Evolutionary conservation across 768 basidiomycete species (phyloP), one percentile per base, ranked within the genome.

Genomic region (Suillus placidus): DNA sequence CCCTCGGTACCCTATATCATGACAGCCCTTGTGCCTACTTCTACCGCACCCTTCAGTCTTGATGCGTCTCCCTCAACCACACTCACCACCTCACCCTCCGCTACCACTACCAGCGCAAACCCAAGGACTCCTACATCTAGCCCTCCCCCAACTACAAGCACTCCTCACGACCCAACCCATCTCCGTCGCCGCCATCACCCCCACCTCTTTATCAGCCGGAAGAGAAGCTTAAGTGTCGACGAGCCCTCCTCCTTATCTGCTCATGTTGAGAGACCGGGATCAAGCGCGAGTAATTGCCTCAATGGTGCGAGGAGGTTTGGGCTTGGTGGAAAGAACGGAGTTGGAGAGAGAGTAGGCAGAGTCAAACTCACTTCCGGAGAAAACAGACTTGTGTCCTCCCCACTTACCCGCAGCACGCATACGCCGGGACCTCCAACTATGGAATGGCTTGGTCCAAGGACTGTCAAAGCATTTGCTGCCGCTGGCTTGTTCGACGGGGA

Each of bases 401-500:
- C 57, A 1, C 51, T 49, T 68, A 30, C 69, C 51, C 40, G 65
- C 65, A 16, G 40, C 63, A 45, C 70, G 71, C 26, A 45, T 66
- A 61, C 26, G 54, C 51, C 43, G 30, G 57, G 52, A 12, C 74
- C 75, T 37, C 72, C 76, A 16, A 69, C 71, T 13, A 75, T 80
- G 64, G 90, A 92, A 64, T 90, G 87, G 87, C 78, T 91, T 32
- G 91, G 90, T 0, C 91, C 90, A 0, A 80, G 88, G 52, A 91
- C 91, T 4, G 85, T 83, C 38, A 91, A 88, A 71, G 90, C 88
- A 0, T 91, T 92, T 68, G 84, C 85, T 42, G 91, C 91, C 5
- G 91, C 91, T 6, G 90, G 91, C 6, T 76, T 91, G 51, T 83
- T 79, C 72, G 80, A 82, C 20, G 80, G 80, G 4, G 76, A 77